phyloP scores from a whole-genome alignment of 1,284 basidiomycete species.

The Fomitopsis palustris region DNA sequence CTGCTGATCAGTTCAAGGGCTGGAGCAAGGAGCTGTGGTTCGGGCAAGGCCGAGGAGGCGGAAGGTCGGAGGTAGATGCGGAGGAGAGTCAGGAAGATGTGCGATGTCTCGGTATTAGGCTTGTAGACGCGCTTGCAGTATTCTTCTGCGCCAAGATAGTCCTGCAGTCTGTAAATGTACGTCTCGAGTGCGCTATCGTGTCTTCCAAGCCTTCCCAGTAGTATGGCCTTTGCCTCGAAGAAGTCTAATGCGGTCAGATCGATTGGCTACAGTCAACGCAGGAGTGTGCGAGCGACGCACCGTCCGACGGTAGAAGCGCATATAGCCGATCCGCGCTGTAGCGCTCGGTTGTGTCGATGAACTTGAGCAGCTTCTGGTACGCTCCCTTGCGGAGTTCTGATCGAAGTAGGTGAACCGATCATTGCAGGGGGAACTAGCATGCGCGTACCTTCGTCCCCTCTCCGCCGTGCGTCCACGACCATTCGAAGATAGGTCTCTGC shows the following conservation, averaged over 20 bases:
- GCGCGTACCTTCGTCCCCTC: slow-evolving; percentile 49
- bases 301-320: slow-evolving; percentile 70
- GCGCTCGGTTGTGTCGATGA: slow-evolving; percentile 69
- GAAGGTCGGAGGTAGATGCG: slow-evolving; percentile 82
- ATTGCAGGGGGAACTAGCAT: neutral
- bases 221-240: slow-evolving; percentile 84
- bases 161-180: slow-evolving; percentile 84
- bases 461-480: slow-evolving; percentile 52
- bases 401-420: slow-evolving; percentile 5
- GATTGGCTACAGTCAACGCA: neutral
- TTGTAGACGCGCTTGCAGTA: slow-evolving; percentile 84
- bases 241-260: slow-evolving; percentile 43
- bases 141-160: slow-evolving; percentile 87
- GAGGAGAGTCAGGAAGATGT: slow-evolving; percentile 83
- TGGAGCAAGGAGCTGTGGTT: slow-evolving; percentile 59
- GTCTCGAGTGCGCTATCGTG: slow-evolving; percentile 92
- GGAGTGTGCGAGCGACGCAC: slow-evolving; percentile 34
- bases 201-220: slow-evolving; percentile 86
- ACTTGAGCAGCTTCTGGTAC: slow-evolving; percentile 73
- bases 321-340: slow-evolving; percentile 84
- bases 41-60: slow-evolving; percentile 16
- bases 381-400: slow-evolving; percentile 41
- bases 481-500: slow-evolving; percentile 81
- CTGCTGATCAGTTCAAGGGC: slow-evolving; percentile 83
- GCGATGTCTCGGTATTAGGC: slow-evolving; percentile 50